Conservation (phyloP, 495 filamentous ascomycete genomes). For the Penicillium salamii region DNA sequence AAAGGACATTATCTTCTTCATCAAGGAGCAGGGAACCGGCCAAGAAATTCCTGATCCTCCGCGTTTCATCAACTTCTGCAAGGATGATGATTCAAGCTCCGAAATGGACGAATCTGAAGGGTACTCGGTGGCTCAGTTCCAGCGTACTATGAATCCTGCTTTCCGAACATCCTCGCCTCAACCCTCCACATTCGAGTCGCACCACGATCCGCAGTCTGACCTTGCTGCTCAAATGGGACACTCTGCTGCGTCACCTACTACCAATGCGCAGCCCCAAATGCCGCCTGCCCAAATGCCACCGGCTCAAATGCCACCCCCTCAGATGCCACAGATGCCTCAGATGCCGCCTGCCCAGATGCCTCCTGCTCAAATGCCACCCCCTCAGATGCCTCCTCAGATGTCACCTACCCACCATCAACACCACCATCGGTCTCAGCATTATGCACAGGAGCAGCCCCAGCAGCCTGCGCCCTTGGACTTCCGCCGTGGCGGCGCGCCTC, state of each 20-base stretch:
- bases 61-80: constrained; percentile 97
- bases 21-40: constrained; percentile 84
- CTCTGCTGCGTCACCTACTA: constrained; percentile 40
- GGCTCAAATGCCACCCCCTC: not conserved
- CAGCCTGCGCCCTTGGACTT: constrained; percentile 50
- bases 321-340: not conserved
- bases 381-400: not conserved
- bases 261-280: constrained; percentile 25
- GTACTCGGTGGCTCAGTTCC: constrained; percentile 94
- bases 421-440: not conserved
- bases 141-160: constrained; percentile 89
- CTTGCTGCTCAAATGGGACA: constrained; percentile 64
- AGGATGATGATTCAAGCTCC: constrained; percentile 79
- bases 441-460: not conserved
- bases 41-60: constrained; percentile 97
- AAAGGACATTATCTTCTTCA: constrained; percentile 89
- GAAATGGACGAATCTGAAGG: constrained; percentile 80
- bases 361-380: constrained; percentile 2
- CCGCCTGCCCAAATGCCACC: not conserved
- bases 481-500: constrained; percentile 46
- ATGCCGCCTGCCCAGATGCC: not conserved
- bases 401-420: not conserved
- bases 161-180: constrained; percentile 90
- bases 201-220: constrained; percentile 75
- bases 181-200: constrained; percentile 82